Conservation (phyloP, 768 basidiomycete genomes). For the Fomitopsis serialis region DNA sequence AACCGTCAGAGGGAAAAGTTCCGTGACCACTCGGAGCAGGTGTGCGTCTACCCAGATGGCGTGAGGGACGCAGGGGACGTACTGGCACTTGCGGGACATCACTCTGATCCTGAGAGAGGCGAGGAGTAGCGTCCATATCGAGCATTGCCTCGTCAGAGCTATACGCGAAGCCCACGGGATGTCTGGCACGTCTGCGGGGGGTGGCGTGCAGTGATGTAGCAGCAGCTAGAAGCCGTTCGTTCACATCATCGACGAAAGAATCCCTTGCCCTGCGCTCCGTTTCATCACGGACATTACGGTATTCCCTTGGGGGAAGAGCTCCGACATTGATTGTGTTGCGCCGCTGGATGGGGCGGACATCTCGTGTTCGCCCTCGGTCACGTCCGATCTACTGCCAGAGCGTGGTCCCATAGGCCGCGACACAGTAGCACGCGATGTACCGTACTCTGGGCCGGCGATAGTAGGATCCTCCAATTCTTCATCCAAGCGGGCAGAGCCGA, state of each 20-base stretch:
- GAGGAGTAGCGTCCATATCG: not conserved
- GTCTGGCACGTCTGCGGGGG: not conserved
- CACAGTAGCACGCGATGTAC: not conserved
- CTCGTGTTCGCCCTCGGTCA: not conserved
- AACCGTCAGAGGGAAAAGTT: too few relatives aligned
- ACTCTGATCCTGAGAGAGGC: not conserved
- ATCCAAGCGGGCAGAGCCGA: constrained; percentile 9
- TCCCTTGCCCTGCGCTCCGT: constrained; percentile 15
- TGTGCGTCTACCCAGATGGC: not conserved
- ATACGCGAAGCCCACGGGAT: not conserved
- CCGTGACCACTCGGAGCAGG: not conserved
- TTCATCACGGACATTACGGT: not conserved
- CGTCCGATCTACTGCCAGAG: not conserved
- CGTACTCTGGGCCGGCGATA: not conserved
- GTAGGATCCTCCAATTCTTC: not conserved
- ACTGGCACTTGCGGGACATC: not conserved
- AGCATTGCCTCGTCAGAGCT: too few relatives aligned
- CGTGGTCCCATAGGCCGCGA: constrained; percentile 1
- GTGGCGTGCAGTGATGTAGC: not conserved
- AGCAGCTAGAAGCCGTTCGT: constrained; percentile 30
- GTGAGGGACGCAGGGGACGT: not conserved
- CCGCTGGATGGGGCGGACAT: not conserved
- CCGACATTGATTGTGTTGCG: not conserved
- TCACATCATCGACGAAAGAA: constrained; percentile 39
- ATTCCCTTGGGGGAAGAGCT: not conserved